Conservation (phyloP, 1,139 yeast species). For the Maudiozyma humilis region DNA sequence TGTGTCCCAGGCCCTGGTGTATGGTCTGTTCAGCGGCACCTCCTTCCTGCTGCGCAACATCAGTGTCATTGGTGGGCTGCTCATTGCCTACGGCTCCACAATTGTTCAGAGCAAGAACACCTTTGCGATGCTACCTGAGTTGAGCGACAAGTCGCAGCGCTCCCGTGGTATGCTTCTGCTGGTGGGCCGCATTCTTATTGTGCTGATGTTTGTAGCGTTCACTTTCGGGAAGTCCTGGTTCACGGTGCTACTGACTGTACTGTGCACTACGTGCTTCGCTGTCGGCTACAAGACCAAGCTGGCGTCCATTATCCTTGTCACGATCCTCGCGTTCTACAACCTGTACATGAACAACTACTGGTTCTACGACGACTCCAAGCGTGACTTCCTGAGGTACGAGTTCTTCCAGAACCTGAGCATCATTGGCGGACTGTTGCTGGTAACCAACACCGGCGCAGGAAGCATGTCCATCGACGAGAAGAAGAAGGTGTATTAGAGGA, state of each 20-base stretch:
- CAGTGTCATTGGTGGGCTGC: constrained; percentile 86
- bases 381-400: constrained; percentile 87
- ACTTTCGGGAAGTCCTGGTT: constrained; percentile 71
- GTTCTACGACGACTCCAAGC: constrained; percentile 60
- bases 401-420: constrained; percentile 91
- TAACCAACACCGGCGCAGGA: constrained; percentile 96
- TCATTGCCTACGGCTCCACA: constrained; percentile 81
- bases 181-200: constrained; percentile 82
- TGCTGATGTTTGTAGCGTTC: constrained; percentile 79
- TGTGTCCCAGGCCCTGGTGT: constrained; percentile 74
- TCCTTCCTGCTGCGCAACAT: constrained; percentile 78
- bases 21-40: constrained; percentile 78
- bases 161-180: constrained; percentile 75
- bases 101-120: constrained; percentile 68
- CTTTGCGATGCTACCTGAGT: constrained; percentile 82
- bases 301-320: constrained; percentile 71
- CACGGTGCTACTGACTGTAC: constrained; percentile 52
- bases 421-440: constrained; percentile 85
- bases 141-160: constrained; percentile 66
- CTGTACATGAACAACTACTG: constrained; percentile 82
- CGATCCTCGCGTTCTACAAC: constrained; percentile 69
- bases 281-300: constrained; percentile 91
- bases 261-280: constrained; percentile 74
- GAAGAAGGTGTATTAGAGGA: constrained; percentile 73
- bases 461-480: constrained; percentile 89